These are phyloP conservation scores for Aspergillus alliaceus DNA, from an alignment of 2,329 filamentous ascomycete species.

Conservation along the genomic window DNA sequence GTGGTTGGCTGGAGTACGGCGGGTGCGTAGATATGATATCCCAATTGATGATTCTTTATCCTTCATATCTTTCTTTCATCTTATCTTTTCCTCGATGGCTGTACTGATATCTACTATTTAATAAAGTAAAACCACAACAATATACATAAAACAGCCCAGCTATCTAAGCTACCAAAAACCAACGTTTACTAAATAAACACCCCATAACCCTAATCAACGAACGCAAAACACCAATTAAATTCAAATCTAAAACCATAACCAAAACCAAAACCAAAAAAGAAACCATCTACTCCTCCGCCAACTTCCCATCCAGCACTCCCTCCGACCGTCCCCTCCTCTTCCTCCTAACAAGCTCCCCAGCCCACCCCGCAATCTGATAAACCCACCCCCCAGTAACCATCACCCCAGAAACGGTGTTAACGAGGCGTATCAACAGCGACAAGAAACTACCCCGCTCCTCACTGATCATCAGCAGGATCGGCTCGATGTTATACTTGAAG, in stretches of 20 bases:
- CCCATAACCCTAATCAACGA: not conserved
- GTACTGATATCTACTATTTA: not conserved
- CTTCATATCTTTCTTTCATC: not conserved
- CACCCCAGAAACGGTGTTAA: slow-evolving; percentile 89
- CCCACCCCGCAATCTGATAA: slow-evolving; percentile 81
- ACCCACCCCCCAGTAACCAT: slow-evolving; percentile 93
- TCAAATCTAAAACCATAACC: too few relatives aligned
- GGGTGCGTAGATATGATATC: slow-evolving; percentile 16
- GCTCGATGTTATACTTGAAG: slow-evolving; percentile 99
- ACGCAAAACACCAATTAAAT: not conserved
- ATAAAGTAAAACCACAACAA: too few relatives aligned
- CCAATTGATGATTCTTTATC: not conserved
- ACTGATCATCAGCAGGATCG: slow-evolving; percentile 80
- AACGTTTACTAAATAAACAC: not conserved
- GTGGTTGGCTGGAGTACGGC: slow-evolving; percentile 8
- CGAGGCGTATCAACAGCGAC: slow-evolving; percentile 73
- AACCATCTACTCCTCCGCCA: slow-evolving; percentile 21
- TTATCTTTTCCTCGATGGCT: not conserved
- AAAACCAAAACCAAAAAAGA: not conserved
- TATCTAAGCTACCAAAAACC: too few relatives aligned
- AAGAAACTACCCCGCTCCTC: slow-evolving; percentile 77
- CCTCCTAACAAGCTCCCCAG: slow-evolving; percentile 50
- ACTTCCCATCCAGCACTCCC: slow-evolving; percentile 51
- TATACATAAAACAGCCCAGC: too few relatives aligned
- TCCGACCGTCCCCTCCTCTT: slow-evolving; percentile 43